Evolutionary conservation across 2,329 filamentous ascomycete species (phyloP).

Genomic region (Sordariomycetes sp.): DNA sequence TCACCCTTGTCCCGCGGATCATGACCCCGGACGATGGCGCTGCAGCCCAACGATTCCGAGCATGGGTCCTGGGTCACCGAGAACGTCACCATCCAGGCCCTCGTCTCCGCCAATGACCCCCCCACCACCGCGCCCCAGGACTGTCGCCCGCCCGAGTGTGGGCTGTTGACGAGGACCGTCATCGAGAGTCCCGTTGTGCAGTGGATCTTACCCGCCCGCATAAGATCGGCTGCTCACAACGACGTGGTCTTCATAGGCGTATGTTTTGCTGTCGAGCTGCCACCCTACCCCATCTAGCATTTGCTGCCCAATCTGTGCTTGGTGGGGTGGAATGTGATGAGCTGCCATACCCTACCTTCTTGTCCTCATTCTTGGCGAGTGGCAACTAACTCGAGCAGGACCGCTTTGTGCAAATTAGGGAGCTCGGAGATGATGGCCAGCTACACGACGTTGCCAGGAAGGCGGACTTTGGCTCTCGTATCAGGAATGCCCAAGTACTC

Average conservation of each 20-base stretch:
- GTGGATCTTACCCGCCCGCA: constrained; percentile 68
- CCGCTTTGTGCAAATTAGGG: constrained; percentile 69
- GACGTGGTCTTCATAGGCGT: constrained; percentile 82
- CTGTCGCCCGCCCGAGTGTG: constrained; percentile 43
- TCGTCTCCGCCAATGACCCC: constrained; percentile 16
- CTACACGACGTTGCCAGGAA: constrained; percentile 70
- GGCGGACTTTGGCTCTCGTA: constrained; percentile 66
- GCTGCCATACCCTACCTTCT: neutral
- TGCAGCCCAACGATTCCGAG: constrained; percentile 43
- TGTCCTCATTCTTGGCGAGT: neutral
- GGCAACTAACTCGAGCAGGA: constrained; percentile 39
- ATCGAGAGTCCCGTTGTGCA: constrained; percentile 65
- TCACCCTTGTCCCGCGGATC: neutral
- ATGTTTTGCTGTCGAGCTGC: constrained; percentile 22
- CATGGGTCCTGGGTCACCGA: constrained; percentile 48
- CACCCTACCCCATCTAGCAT: no score
- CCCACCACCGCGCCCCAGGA: constrained; percentile 18
- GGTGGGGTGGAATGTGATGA: neutral
- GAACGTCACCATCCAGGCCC: constrained; percentile 31
- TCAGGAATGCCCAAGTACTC: constrained; percentile 69
- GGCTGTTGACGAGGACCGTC: constrained; percentile 69
- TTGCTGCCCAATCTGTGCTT: neutral
- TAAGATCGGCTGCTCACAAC: constrained; percentile 59
- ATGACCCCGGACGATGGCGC: constrained; percentile 21
- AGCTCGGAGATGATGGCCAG: constrained; percentile 58